These are phyloP conservation scores for Penicillium coprophilum DNA, from an alignment of 495 filamentous ascomycete genomes.

Conservation along the genomic window DNA sequence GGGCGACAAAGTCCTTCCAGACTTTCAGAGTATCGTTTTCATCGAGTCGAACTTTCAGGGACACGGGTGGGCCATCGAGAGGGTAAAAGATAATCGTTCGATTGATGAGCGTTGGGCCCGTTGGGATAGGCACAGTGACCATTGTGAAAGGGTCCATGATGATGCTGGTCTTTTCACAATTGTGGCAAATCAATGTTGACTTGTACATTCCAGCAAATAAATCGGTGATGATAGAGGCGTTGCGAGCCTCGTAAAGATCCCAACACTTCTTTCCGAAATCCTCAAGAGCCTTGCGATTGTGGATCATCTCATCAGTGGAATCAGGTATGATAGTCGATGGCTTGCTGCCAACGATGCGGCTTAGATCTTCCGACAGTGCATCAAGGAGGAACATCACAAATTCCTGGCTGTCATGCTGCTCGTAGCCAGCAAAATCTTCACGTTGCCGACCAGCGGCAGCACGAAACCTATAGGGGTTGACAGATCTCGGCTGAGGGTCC, in stretches of 20 bases:
- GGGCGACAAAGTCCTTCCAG: conserved; percentile 74
- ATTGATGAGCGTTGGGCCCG: conserved; percentile 70
- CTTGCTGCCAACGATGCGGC: conserved; percentile 82
- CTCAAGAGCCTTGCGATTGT: conserved; percentile 70
- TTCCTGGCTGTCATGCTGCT: conserved; percentile 96
- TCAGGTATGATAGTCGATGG: conserved; percentile 98
- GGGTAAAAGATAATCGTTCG: conserved; percentile 73
- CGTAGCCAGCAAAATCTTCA: conserved; percentile 86
- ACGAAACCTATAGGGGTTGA: conserved; percentile 78
- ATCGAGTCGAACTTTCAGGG: conserved; percentile 83
- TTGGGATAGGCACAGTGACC: conserved; percentile 81
- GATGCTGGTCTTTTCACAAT: conserved; percentile 92
- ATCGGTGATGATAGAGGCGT: conserved; percentile 92
- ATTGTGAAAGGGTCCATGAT: conserved; percentile 98
- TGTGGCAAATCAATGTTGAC: conserved; percentile 89
- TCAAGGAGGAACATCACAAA: conserved; percentile 96
- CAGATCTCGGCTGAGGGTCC: conserved; percentile 53
- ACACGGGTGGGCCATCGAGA: conserved; percentile 60
- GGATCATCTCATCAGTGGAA: conserved; percentile 94
- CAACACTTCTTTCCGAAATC: conserved; percentile 84
- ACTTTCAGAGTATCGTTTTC: conserved; percentile 70
- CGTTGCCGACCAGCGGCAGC: conserved; percentile 73
- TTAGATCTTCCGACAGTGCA: conserved; percentile 91
- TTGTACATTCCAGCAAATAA: conserved; percentile 98
- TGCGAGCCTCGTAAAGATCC: conserved; percentile 87